These are phyloP conservation scores for Neurospora sp. DNA, from an alignment of 495 filamentous ascomycete species.

Conservation along the genomic window DNA sequence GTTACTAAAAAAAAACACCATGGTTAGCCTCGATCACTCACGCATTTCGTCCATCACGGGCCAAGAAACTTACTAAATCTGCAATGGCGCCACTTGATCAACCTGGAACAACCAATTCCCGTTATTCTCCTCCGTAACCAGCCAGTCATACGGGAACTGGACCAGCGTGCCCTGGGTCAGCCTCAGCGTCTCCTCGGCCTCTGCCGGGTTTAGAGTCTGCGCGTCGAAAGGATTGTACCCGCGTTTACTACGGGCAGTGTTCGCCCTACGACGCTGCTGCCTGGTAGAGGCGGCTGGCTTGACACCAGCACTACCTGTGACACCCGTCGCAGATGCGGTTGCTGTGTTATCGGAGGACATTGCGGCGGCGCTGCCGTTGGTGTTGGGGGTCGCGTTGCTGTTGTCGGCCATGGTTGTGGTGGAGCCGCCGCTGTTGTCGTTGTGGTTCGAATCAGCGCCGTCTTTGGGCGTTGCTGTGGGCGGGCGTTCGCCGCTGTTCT, in stretches of 20 bases:
- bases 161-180: constrained; percentile 85
- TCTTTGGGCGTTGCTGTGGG: not conserved
- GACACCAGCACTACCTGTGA: not conserved
- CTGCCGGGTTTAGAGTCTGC: constrained; percentile 58
- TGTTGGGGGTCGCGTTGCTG: not conserved
- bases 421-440: constrained; percentile 8
- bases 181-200: constrained; percentile 71
- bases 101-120: constrained; percentile 97
- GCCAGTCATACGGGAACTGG: constrained; percentile 90
- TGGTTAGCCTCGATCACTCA: not conserved
- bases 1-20: not conserved
- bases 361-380: constrained; percentile 1
- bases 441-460: not conserved
- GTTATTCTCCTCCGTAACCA: constrained; percentile 77
- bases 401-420: constrained; percentile 4
- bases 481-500: not conserved
- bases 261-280: constrained; percentile 53
- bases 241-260: constrained; percentile 63
- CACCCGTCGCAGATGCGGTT: not conserved
- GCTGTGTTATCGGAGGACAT: not conserved
- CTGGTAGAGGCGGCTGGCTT: constrained; percentile 25
- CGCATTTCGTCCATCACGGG: not conserved
- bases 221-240: constrained; percentile 57
- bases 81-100: constrained; percentile 87
- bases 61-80: constrained; percentile 80